These are phyloP conservation scores for Xerocomus nothofagi DNA, from an alignment of 1,284 basidiomycete species.

Conservation along the genomic window DNA sequence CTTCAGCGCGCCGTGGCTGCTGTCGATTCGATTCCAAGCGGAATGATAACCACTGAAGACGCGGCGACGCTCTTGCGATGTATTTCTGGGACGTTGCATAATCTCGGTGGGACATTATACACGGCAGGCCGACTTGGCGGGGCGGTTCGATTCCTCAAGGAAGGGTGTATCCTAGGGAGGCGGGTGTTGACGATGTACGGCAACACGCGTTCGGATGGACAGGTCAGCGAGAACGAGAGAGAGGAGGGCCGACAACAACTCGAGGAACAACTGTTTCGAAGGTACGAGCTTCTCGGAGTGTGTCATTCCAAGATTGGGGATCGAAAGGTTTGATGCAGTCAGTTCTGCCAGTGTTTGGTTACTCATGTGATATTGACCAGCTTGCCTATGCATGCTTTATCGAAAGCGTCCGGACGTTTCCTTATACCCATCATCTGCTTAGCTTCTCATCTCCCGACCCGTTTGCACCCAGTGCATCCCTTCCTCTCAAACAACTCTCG, in stretches of 20 bases:
- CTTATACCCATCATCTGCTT: conserved; percentile 39
- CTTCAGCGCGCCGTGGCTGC: conserved; percentile 46
- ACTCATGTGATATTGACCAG: conserved; percentile 37
- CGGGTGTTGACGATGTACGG: conserved; percentile 41
- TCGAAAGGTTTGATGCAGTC: conserved; percentile 50
- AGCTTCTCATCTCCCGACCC: conserved; percentile 34
- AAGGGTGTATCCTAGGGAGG: conserved; percentile 55
- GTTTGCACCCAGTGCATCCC: conserved; percentile 33
- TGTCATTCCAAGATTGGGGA: conserved; percentile 75
- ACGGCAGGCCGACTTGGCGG: conserved; percentile 57
- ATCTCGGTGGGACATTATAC: conserved; percentile 63
- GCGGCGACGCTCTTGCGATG: conserved; percentile 60
- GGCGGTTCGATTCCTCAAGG: conserved; percentile 63
- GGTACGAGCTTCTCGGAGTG: conserved; percentile 79
- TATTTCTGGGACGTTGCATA: conserved; percentile 66
- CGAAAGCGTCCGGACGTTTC: conserved; percentile 53
- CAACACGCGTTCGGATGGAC: background rate
- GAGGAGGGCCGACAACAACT: conserved; percentile 57
- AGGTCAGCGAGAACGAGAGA: conserved; percentile 33
- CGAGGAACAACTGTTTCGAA: conserved; percentile 60
- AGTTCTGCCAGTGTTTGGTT: background rate
- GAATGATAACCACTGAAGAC: conserved; percentile 25
- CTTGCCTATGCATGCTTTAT: conserved; percentile 60
- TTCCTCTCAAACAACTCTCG: conserved; percentile 52
- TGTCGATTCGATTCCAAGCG: conserved; percentile 25